A percentile compares a stretch with the other conserved stretches of the same genome.
These are phyloP conservation scores for Fusarium sp. DNA, from an alignment of 2,329 filamentous ascomycete species.

Conservation along the genomic window DNA sequence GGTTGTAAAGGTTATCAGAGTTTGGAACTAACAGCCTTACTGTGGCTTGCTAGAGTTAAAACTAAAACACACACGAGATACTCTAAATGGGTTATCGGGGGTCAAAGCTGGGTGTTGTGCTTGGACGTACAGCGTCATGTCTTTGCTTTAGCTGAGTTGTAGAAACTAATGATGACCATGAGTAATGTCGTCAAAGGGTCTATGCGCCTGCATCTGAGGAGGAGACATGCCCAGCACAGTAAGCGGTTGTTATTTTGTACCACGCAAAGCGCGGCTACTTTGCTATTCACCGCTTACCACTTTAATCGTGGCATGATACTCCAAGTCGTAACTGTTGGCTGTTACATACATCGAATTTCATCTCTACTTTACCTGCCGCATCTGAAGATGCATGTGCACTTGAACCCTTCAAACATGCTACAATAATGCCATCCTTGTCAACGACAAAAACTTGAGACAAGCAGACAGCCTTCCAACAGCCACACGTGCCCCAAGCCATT, in stretches of 20 bases:
- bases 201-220: constrained; percentile 19
- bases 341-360: constrained; percentile 19
- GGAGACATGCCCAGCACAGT: background rate
- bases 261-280: constrained; percentile 35
- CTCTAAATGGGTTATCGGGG: background rate
- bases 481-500: constrained; percentile 28
- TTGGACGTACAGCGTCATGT: constrained; percentile 13
- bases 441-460: constrained; percentile 1
- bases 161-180: background rate
- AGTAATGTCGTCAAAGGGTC: background rate
- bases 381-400: background rate
- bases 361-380: background rate
- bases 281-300: constrained; percentile 8
- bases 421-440: background rate
- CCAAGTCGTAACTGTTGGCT: background rate
- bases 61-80: constrained; percentile 9
- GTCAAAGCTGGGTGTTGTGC: background rate
- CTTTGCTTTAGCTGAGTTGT: background rate
- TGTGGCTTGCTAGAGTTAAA: background rate
- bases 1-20: constrained; percentile 4
- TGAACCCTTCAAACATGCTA: constrained; percentile 2
- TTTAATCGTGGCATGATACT: background rate
- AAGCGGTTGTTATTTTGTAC: background rate
- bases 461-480: constrained; percentile 8
- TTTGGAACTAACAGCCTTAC: constrained; percentile 23